Conservation (phyloP, 805 yeast species). For the Candida argentea region DNA sequence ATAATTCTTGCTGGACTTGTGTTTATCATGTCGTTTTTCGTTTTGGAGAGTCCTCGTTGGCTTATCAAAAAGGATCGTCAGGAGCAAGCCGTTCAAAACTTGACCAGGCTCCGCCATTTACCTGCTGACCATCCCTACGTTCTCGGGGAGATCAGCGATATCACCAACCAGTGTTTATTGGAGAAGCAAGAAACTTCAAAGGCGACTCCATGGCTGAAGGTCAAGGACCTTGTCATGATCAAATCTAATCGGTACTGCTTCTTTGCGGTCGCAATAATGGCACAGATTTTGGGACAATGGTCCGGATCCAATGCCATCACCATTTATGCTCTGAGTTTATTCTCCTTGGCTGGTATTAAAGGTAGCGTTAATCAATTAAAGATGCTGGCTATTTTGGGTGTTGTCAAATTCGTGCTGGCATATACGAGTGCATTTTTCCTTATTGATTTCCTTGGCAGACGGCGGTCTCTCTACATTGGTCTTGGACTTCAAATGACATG, state of each 20-base stretch:
- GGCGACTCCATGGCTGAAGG: slow-evolving; percentile 5
- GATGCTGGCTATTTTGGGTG: slow-evolving; percentile 16
- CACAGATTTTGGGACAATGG: slow-evolving; percentile 17
- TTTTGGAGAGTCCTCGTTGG: slow-evolving; percentile 17
- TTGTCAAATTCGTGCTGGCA: slow-evolving; percentile 14
- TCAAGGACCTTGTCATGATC: slow-evolving; percentile 9
- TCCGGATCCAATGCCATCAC: slow-evolving; percentile 17
- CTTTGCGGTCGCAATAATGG: slow-evolving; percentile 10
- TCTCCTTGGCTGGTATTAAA: slow-evolving; percentile 11
- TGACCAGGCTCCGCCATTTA: slow-evolving; percentile 11
- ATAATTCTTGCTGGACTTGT: slow-evolving; percentile 12
- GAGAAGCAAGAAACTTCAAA: slow-evolving; percentile 12
- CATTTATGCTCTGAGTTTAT: slow-evolving; percentile 14
- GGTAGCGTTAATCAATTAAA: slow-evolving; percentile 11
- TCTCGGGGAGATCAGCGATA: slow-evolving; percentile 14
- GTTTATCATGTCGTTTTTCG: slow-evolving; percentile 12
- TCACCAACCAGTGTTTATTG: slow-evolving; percentile 11
- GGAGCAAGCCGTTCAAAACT: slow-evolving; percentile 10
- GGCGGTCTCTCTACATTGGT: slow-evolving; percentile 13
- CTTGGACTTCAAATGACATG: slow-evolving; percentile 10
- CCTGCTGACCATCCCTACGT: slow-evolving; percentile 16
- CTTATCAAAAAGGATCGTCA: slow-evolving; percentile 10
- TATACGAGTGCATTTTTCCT: slow-evolving; percentile 15
- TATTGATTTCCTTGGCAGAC: slow-evolving; percentile 15
- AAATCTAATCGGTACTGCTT: slow-evolving; percentile 14